Conservation (phyloP, 805 yeast species). For the Metschnikowia proteae region DNA sequence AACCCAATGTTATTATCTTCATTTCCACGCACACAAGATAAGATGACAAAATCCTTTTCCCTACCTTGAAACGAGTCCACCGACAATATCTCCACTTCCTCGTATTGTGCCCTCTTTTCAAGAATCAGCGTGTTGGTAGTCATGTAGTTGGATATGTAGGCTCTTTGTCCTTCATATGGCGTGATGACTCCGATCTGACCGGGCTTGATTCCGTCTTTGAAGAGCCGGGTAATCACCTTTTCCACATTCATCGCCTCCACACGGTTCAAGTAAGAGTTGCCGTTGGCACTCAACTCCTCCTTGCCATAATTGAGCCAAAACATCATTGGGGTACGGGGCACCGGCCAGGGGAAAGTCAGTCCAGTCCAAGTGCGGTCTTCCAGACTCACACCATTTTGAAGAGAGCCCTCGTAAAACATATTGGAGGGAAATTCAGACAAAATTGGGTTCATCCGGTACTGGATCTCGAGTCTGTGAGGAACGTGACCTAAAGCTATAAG, state of each 20-base stretch:
- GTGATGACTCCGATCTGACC: conserved; percentile 80
- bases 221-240: conserved; percentile 65
- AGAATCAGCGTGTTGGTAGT: conserved; percentile 47
- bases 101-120: conserved; percentile 55
- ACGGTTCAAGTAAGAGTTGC: conserved; percentile 78
- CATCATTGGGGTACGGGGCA: conserved; percentile 84
- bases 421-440: conserved; percentile 84
- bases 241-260: conserved; percentile 90
- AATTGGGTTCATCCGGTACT: conserved; percentile 92
- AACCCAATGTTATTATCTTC: conserved; percentile 40
- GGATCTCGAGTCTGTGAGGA: conserved; percentile 85
- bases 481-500: conserved; percentile 75
- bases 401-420: conserved; percentile 87
- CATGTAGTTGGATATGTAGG: conserved; percentile 76
- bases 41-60: conserved; percentile 42
- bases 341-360: conserved; percentile 88
- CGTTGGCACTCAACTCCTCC: conserved; percentile 81
- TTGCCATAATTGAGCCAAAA: conserved; percentile 88
- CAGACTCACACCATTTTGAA: conserved; percentile 86
- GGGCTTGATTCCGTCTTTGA: conserved; percentile 74
- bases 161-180: conserved; percentile 92
- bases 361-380: conserved; percentile 57
- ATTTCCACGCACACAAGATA: conserved; percentile 44
- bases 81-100: conserved; percentile 74
- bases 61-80: conserved; percentile 45